A percentile compares a stretch with the other conserved stretches of the same genome.
Conservation (phyloP, 257 asterid species). For the Pogostemon cablin region DNA sequence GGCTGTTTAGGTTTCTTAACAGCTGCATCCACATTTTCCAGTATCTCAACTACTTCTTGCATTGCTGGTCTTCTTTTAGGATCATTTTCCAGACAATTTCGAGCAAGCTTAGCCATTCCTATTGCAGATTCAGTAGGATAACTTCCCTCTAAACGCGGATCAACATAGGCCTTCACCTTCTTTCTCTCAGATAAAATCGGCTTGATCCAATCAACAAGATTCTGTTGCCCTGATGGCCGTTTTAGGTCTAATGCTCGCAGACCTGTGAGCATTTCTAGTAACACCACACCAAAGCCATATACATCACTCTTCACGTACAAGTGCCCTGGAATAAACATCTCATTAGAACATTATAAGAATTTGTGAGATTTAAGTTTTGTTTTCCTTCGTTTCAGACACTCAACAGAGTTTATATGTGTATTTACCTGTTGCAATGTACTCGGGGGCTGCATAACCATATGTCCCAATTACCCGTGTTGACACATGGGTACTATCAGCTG, state of each 20-base stretch:
- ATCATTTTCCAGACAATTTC: constrained; percentile 31
- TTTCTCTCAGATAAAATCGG: constrained; percentile 28
- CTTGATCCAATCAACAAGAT: constrained; percentile 37
- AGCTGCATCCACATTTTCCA: constrained; percentile 28
- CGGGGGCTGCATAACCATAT: constrained; percentile 36
- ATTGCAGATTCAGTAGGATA: constrained; percentile 26
- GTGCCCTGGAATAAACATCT: constrained; percentile 40
- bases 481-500: neutral
- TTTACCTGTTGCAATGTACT: constrained; percentile 40
- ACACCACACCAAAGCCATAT: constrained; percentile 44
- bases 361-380: neutral
- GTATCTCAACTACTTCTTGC: constrained; percentile 33
- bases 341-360: constrained; percentile 17
- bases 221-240: constrained; percentile 25
- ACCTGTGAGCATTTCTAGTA: constrained; percentile 46
- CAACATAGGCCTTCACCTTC: constrained; percentile 35
- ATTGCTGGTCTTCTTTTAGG: constrained; percentile 34
- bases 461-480: constrained; percentile 19
- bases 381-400: neutral
- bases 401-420: no score
- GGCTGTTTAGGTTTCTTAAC: constrained; percentile 32
- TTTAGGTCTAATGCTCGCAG: constrained; percentile 19
- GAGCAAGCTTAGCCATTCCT: constrained; percentile 38
- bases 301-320: constrained; percentile 43
- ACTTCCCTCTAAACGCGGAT: constrained; percentile 39